Evolutionary conservation across 805 yeast genomes (phyloP).

Genomic region (Vanderwaltozyma verrucispora): DNA sequence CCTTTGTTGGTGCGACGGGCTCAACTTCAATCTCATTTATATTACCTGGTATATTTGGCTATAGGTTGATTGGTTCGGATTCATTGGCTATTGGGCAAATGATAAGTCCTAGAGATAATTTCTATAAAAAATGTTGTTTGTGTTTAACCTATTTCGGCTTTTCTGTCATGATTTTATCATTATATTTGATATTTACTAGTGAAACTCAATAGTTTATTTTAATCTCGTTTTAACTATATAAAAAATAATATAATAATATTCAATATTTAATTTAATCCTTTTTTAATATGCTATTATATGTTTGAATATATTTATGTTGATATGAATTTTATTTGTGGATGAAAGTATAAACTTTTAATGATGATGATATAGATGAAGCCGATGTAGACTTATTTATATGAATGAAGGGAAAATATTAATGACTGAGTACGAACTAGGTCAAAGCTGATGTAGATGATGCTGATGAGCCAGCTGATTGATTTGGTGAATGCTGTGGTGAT

Average conservation of each 20-base stretch:
- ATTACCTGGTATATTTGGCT: slow-evolving; percentile 82
- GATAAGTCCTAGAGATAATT: slow-evolving; percentile 20
- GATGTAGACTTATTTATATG: no score
- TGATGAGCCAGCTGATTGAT: not conserved
- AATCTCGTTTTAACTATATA: no score
- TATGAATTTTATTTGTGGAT: no score
- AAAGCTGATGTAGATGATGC: no score
- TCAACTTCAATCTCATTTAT: slow-evolving; percentile 87
- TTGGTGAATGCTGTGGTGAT: slow-evolving; percentile 2
- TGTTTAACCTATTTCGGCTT: slow-evolving; percentile 59
- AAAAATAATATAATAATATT: no score
- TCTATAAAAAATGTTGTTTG: slow-evolving; percentile 39
- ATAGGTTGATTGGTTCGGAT: slow-evolving; percentile 43
- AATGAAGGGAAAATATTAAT: no score
- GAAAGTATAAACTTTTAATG: no score
- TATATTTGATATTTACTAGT: not conserved
- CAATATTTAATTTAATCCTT: no score
- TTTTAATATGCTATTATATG: no score
- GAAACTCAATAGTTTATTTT: not conserved
- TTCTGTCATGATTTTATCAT: slow-evolving; percentile 45
- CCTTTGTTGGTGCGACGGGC: slow-evolving; percentile 88
- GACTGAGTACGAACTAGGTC: no score
- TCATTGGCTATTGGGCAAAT: slow-evolving; percentile 22
- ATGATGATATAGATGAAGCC: no score
- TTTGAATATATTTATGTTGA: no score